Evolutionary conservation across 1,284 basidiomycete species (phyloP), one percentile per base, ranked within the genome.

Genomic region (Apiotrichum laibachii): DNA sequence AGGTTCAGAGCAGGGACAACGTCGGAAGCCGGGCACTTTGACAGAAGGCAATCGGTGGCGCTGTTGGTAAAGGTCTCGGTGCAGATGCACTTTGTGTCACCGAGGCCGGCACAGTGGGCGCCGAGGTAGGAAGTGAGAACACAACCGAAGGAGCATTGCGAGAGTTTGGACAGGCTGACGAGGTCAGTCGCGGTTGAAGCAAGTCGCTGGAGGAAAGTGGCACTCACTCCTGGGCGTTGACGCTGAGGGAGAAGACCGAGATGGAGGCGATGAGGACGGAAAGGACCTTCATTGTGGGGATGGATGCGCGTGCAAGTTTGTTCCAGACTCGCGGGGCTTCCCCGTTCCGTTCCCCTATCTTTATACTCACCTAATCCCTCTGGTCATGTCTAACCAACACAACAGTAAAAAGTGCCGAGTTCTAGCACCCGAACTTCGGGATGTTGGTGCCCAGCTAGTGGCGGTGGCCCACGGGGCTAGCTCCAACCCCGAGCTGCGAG

Each of bases 201-300:
- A 31, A 8, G 48, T n/a, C n/a, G n/a, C n/a, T n/a, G n/a, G n/a
- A n/a, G 22, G 22, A 4, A n/a, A 4, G 21, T 51, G 19, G 21
- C 7, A 44, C 50, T 44, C 42, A 53, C 51, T 53, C 42, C 45
- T 19, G 35, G 35, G 45, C 45, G n/a, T 40, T 6, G 26, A n/a
- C 35, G 16, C 44, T 44, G 22, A n/a, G 12, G 45, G 21, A 12
- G 18, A 54, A 13, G 19, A 34, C 45, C 7, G 43, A 44, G 26
- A 54, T 33, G 10, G 35, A 45, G 13, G 53, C 45, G 45, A 48
- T 10, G 26, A 35, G 26, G 26, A 54, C 16, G 37, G 45, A n/a
- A 35, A 54, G 31, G 53, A 54, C 31, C 53, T 54, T 54, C 53
- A 54, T 54, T 13, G 21, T 48, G 8, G n/a, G 3, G 40, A 19